A percentile compares a stretch with the other conserved stretches of the same genome.
Conservation (phyloP, 768 basidiomycete species). For the Mycena vitilis region DNA sequence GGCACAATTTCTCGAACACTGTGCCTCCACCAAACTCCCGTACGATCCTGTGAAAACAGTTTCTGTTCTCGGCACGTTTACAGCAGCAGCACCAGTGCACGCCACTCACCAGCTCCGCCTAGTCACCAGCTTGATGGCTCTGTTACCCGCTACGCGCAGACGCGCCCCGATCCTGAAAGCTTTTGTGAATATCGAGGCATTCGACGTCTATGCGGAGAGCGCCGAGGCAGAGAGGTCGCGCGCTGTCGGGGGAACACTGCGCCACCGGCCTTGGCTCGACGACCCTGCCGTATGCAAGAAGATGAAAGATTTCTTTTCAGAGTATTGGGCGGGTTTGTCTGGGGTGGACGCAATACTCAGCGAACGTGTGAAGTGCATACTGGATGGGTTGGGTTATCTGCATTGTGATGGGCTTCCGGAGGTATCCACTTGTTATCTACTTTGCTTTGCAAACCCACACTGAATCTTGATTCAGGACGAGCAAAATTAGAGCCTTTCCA, state of each 20-base stretch:
- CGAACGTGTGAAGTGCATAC: neutral
- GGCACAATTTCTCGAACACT: neutral
- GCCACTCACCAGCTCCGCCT: neutral
- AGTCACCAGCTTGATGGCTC: neutral
- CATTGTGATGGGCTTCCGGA: neutral
- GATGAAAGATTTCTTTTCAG: neutral
- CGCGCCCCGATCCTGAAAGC: neutral
- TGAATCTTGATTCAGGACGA: too few species aligned
- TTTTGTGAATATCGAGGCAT: neutral
- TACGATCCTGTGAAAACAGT: slow-evolving; percentile 9
- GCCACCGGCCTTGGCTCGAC: neutral
- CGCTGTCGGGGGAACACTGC: neutral
- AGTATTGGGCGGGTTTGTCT: neutral
- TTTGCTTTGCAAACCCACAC: neutral
- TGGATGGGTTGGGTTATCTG: neutral
- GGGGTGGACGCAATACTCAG: neutral
- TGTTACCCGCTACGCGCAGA: neutral
- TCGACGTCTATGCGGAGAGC: neutral
- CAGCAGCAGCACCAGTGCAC: neutral
- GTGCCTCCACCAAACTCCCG: neutral
- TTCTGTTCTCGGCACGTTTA: slow-evolving; percentile 1
- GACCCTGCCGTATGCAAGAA: neutral
- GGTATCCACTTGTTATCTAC: neutral
- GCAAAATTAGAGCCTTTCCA: too few species aligned
- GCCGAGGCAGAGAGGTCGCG: neutral